Base-by-base conservation (phyloP, 2,329 filamentous ascomycete species). In the Cladophialophora immunda region DNA sequence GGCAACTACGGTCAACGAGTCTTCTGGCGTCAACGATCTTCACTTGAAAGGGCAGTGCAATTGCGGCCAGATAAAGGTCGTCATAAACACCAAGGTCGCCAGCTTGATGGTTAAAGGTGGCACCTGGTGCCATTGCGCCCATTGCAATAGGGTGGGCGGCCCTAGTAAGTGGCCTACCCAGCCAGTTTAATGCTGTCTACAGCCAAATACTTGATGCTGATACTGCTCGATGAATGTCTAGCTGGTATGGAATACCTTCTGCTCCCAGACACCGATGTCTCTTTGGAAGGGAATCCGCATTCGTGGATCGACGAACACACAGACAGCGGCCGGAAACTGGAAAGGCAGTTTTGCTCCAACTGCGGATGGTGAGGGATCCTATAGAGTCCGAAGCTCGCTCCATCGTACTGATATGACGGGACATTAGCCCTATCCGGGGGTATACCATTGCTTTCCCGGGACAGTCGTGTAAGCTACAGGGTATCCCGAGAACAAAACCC, bases 201-300 rank as follows among this genome's bases (percentile, higher is more conserved):
- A 47, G 41, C 41, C 11, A 47, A 47, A 47, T 47, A 47, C 41
- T 47, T 47, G 41, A 47, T 47, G 19, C 41, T 47, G 41, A 47
- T 47, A 47, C 19, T 47, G 29, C 29, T 8, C 29, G 29, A 30
- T 30, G 29, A 30, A 47, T 47, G 41, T 47, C 41, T 47, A 47
- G 41, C 41, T 47, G 41, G 41, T 47, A 47, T 47, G 41, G 41
- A 47, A 47, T 47, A 47, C 41, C 41, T 47, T 17, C 41, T 47
- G 41, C 41, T 47, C 41, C 41, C 41, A 47, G 41, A 47, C 15
- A 5, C 41, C 41, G 11, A 47, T 47, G 15, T 47, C 41, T 47
- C 41, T 47, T 47, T 47, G 41, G 41, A 47, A 47, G 41, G 41
- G 13, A 47, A 4, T 13, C 41, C 41, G 41, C 41, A 47, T 47